A percentile compares a stretch with the other conserved stretches of the same genome.
Conservation (phyloP, 345 rosid species). For the Populus euphratica region DNA sequence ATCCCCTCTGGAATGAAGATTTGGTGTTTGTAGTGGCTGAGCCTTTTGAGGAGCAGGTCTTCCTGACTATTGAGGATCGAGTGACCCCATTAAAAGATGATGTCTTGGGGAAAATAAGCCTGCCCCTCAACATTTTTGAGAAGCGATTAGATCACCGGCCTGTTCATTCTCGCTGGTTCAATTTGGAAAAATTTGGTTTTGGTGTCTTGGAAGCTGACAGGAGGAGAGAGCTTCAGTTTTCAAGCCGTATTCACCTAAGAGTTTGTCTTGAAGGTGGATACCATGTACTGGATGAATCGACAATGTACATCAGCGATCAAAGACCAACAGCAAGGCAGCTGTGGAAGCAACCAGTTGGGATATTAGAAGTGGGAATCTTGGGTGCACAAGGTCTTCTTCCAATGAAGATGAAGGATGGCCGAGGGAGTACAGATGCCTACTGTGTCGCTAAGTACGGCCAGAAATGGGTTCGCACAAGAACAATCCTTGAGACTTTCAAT, state of each 20-base stretch:
- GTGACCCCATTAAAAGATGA: constrained; percentile 64
- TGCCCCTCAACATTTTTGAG: constrained; percentile 54
- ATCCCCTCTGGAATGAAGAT: constrained; percentile 80
- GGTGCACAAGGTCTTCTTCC: constrained; percentile 70
- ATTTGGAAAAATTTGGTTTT: constrained; percentile 73
- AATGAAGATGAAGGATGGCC: constrained; percentile 69
- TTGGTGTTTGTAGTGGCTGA: constrained; percentile 87
- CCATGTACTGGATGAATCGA: constrained; percentile 88
- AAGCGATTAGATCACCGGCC: constrained; percentile 83
- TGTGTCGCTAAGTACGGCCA: constrained; percentile 82
- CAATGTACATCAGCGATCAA: constrained; percentile 82
- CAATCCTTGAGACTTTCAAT: constrained; percentile 47
- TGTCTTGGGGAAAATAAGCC: constrained; percentile 54
- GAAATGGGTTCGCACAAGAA: constrained; percentile 86
- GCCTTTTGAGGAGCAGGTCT: constrained; percentile 81
- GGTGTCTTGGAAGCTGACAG: constrained; percentile 70
- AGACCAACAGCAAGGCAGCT: constrained; percentile 82
- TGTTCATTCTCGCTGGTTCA: constrained; percentile 81
- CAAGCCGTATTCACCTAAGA: constrained; percentile 74
- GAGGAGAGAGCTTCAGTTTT: constrained; percentile 72
- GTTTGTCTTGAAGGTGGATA: constrained; percentile 91
- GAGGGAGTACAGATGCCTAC: constrained; percentile 67
- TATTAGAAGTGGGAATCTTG: constrained; percentile 71
- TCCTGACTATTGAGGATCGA: constrained; percentile 63
- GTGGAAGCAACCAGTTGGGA: constrained; percentile 77